These are phyloP conservation scores for Cadophora luteo-olivacea DNA, from an alignment of 2,329 filamentous ascomycete genomes.

Conservation along the genomic window DNA sequence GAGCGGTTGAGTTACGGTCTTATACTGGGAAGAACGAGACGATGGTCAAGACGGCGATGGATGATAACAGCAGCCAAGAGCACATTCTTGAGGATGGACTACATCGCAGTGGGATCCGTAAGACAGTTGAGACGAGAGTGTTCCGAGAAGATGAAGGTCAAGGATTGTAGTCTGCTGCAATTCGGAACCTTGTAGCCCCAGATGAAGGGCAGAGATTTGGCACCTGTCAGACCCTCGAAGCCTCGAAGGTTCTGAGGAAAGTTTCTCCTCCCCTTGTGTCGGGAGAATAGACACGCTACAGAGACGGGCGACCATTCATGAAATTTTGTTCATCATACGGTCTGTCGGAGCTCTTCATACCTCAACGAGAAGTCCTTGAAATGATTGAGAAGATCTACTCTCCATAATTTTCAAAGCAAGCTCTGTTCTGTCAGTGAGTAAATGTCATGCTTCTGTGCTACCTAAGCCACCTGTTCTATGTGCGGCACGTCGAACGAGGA, in stretches of 20 bases:
- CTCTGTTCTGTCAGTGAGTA: no score
- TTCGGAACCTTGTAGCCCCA: not conserved
- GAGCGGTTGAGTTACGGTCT: not conserved
- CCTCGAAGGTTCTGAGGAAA: not conserved
- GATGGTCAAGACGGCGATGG: constrained; percentile 4
- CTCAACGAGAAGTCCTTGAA: no score
- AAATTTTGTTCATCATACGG: no score
- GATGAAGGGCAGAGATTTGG: not conserved
- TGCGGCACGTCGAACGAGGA: no score
- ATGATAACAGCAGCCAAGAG: constrained; percentile 6
- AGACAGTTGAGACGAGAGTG: constrained; percentile 1
- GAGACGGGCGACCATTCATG: no score
- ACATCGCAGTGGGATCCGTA: not conserved
- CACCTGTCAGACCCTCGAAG: not conserved
- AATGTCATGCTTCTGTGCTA: no score
- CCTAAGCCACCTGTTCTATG: no score
- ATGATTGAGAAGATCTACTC: no score
- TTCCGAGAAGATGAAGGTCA: not conserved
- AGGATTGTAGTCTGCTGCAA: not conserved
- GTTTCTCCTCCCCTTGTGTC: no score
- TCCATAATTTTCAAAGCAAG: no score
- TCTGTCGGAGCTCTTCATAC: no score
- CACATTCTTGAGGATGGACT: not conserved
- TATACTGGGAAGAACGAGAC: constrained; percentile 17
- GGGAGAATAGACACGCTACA: no score